phyloP scores from a whole-genome alignment of 768 basidiomycete species.

The Chalciporus pseudorubinellus region DNA sequence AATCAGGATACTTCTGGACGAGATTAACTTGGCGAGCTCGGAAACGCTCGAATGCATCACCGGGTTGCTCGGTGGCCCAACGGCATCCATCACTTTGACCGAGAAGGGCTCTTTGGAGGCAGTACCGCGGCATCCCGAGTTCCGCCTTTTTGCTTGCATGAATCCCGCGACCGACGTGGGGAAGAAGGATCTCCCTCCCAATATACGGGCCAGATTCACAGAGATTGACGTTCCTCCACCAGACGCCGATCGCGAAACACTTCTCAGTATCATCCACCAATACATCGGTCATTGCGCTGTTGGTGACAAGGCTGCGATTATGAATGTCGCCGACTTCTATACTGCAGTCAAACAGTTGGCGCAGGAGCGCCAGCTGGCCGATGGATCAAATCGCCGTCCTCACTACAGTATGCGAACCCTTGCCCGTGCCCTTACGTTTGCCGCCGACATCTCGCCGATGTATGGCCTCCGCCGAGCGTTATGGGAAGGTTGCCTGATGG shows the following conservation, averaged over 20 bases:
- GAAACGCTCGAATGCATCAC: conserved; percentile 95
- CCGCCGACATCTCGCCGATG: conserved; percentile 70
- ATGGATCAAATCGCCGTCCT: conserved; percentile 89
- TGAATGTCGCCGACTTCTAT: conserved; percentile 93
- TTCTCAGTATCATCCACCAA: conserved; percentile 81
- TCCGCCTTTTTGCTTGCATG: conserved; percentile 98
- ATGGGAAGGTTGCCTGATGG: conserved; percentile 98
- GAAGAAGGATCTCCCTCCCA: conserved; percentile 93
- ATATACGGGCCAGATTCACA: conserved; percentile 88
- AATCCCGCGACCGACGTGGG: conserved; percentile 99
- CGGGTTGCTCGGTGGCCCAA: conserved; percentile 79
- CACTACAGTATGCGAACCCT: conserved; percentile 98
- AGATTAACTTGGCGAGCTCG: conserved; percentile 90
- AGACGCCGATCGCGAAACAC: conserved; percentile 86
- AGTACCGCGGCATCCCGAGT: conserved; percentile 88
- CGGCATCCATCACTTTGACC: conserved; percentile 86
- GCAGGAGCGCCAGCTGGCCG: conserved; percentile 75
- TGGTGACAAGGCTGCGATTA: conserved; percentile 81
- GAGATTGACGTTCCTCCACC: conserved; percentile 95
- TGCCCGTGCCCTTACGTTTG: conserved; percentile 85
- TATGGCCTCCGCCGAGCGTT: conserved; percentile 84
- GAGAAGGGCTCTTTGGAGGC: conserved; percentile 91
- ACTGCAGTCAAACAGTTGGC: conserved; percentile 73
- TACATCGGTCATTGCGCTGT: conserved; percentile 84
- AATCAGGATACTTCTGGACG: conserved; percentile 87